These are phyloP conservation scores for Thozetella sp. DNA, from an alignment of 495 filamentous ascomycete species.

Conservation along the genomic window DNA sequence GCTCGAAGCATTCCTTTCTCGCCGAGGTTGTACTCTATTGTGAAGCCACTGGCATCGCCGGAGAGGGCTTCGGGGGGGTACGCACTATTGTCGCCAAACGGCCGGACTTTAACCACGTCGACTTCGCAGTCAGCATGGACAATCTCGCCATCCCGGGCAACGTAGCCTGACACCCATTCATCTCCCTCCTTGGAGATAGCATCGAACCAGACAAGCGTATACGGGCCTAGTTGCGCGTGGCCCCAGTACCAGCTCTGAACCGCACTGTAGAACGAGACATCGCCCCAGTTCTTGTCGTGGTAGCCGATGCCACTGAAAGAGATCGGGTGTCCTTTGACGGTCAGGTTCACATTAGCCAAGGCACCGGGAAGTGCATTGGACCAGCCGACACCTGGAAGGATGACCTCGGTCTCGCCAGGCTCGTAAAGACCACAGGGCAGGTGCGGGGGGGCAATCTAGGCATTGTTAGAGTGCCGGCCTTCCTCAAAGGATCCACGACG, in stretches of 20 bases:
- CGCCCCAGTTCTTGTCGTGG: conserved; percentile 45
- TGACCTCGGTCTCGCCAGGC: conserved; percentile 18
- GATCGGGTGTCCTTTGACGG: conserved; percentile 23
- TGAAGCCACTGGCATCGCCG: neutral
- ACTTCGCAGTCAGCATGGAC: neutral
- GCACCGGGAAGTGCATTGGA: conserved; percentile 33
- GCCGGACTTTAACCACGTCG: neutral
- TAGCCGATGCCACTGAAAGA: conserved; percentile 37
- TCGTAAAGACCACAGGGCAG: conserved; percentile 23
- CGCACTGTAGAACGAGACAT: conserved; percentile 11
- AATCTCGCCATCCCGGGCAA: conserved; percentile 23
- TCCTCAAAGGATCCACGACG: too few species aligned
- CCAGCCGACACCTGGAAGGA: conserved; percentile 38
- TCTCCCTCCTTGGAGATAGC: conserved; percentile 19
- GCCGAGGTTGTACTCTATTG: neutral
- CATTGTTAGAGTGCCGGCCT: neutral
- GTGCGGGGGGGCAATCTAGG: conserved; percentile 7
- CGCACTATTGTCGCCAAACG: neutral
- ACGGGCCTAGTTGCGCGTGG: conserved; percentile 35
- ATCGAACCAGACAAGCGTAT: conserved; percentile 45
- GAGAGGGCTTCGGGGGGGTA: neutral
- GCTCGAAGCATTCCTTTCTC: neutral
- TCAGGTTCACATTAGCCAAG: conserved; percentile 25
- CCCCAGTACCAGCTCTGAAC: conserved; percentile 37
- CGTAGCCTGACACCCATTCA: conserved; percentile 31